Base-by-base conservation (phyloP, 495 filamentous ascomycete genomes). In the Saxophila tyrrhenica region DNA sequence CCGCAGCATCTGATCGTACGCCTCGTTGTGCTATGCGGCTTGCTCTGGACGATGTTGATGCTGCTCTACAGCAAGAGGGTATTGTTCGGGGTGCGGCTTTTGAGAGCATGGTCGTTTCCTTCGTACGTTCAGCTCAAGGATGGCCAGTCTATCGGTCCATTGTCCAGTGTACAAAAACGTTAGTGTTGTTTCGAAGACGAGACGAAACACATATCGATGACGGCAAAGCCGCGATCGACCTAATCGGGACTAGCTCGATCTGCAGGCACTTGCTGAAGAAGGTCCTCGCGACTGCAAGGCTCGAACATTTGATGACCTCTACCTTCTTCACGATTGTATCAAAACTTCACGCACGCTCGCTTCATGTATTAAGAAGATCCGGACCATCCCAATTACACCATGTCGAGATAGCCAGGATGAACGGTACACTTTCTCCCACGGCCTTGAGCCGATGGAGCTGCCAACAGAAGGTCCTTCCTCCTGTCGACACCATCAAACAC, bases 391-490 rank as follows among this genome's bases (percentile, higher is more conserved):
- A 35, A 35, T 35, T 13, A 35, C 41, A 44, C 3, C 41, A 44
- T 44, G 41, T 44, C 41, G 7, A 3, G 15, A 44, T 44, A n/a
- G 13, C 7, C 13, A 17, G 19, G n/a, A 57, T 57, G 55, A 57
- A 48, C 43, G 55, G 55, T 1, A 48, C 13, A 2, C 7, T 23
- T 10, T 92, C 87, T 1, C 63, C 84, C 54, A 94, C 88, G 11
- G 79, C 81, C 35, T 72, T 94, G 45, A 80, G 80, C 63, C 72
- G 89, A 61, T 95, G 89, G 89, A 92, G 87, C 13, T 78, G 87
- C 55, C 69, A 78, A 46, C 77, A 81, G 61, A 82, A 78, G 64
- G 79, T 84, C 55, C 75, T 91, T 19, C 89, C 89, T 83, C 80
- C 76, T 52, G 72, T 80, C 19, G 75, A 83, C 19, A 73, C 78